phyloP scores from a whole-genome alignment of 805 yeast species.

The Maudiozyma saulgeensis region DNA sequence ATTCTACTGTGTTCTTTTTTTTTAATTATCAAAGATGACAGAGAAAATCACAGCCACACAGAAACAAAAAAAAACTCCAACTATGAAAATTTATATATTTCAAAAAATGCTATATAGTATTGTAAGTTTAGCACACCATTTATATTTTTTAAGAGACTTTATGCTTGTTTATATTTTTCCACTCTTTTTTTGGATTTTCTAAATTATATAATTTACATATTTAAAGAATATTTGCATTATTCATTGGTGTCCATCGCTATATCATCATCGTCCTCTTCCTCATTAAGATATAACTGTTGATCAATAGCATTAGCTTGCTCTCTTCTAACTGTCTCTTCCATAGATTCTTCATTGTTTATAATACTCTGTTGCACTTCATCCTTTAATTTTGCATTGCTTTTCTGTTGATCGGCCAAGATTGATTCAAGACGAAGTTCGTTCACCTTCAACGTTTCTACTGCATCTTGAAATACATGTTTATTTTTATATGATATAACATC shows the following conservation, averaged over 20 bases:
- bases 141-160: too few relatives aligned
- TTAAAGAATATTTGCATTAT: too few relatives aligned
- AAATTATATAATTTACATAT: too few relatives aligned
- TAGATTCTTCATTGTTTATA: background rate
- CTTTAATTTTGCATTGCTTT: background rate
- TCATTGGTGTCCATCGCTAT: too few relatives aligned
- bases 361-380: constrained; percentile 3
- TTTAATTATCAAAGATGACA: too few relatives aligned
- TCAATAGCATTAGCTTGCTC: background rate
- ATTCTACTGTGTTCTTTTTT: too few relatives aligned
- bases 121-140: too few relatives aligned
- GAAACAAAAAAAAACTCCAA: background rate
- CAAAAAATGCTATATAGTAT: background rate
- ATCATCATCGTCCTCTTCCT: constrained; percentile 1
- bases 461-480: constrained; percentile 5
- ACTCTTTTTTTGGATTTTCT: too few relatives aligned
- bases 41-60: too few relatives aligned
- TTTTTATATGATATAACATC: constrained; percentile 5
- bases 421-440: constrained; percentile 1
- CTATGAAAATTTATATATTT: background rate
- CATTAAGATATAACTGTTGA: background rate
- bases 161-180: too few relatives aligned
- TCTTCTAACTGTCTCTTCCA: background rate
- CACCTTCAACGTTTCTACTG: constrained; percentile 5
- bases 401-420: background rate